phyloP scores from a whole-genome alignment of 1,284 basidiomycete species.

The Cryptococcus depauperatus region DNA sequence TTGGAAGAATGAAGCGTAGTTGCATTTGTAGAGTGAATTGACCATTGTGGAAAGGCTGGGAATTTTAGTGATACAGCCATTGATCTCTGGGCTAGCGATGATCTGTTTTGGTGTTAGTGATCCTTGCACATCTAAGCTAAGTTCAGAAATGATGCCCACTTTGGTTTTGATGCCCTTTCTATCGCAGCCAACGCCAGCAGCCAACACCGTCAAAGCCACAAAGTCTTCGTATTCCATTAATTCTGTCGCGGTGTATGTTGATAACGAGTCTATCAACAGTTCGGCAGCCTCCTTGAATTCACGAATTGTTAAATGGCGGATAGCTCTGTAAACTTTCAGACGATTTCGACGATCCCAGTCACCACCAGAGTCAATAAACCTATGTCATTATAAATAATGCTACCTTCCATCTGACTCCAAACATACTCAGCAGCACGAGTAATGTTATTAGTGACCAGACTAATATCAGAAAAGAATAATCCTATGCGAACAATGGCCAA shows the following conservation, averaged over 20 bases:
- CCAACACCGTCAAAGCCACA: conserved; percentile 75
- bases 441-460: conserved; percentile 65
- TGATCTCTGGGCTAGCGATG: conserved; percentile 52
- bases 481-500: conserved; percentile 83
- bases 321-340: conserved; percentile 88
- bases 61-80: conserved; percentile 46
- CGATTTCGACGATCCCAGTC: conserved; percentile 97
- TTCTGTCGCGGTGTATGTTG: conserved; percentile 90
- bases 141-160: conserved; percentile 2
- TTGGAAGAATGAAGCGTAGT: conserved; percentile 89
- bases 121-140: conserved; percentile 5
- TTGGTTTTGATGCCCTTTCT: conserved; percentile 69
- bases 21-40: conserved; percentile 72
- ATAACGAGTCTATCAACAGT: conserved; percentile 80
- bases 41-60: conserved; percentile 49
- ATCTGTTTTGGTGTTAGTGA: no score
- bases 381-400: no score
- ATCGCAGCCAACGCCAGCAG: conserved; percentile 66
- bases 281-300: conserved; percentile 62
- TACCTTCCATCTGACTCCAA: background rate
- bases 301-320: conserved; percentile 78
- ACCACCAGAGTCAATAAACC: conserved; percentile 89
- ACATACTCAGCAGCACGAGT: conserved; percentile 70
- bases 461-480: conserved; percentile 79
- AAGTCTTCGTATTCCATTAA: conserved; percentile 86